Evolutionary conservation across 2,329 filamentous ascomycete genomes (phyloP), one percentile per base, ranked within the genome.

Genomic region (Talaromyces amestolkiae): DNA sequence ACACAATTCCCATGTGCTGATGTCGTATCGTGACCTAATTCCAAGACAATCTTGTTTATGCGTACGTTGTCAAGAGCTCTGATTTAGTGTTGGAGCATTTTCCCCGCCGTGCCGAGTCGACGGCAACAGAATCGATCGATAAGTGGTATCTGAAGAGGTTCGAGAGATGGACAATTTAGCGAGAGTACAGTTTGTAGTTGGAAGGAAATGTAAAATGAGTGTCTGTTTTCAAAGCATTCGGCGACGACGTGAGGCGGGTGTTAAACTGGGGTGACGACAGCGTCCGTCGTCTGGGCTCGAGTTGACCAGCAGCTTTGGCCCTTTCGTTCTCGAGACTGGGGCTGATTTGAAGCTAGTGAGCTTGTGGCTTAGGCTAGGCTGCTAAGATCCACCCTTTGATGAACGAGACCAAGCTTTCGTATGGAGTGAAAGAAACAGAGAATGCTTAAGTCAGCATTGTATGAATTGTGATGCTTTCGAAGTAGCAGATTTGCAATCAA

Each of bases 31-130:
- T 35, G 24, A 33, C 31, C 33, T 24, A 15, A 51, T 31, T 39
- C 4, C 27, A 10, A 31, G 10, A 62, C 47, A 51, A 43, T 10
- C n/a, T 31, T 22, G 31, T 15, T 31, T 27, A 13, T 53, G 45
- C 35, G 47, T 51, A 22, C 24, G 47, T 62, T 53, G 47, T 62
- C 60, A 11, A 41, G 17, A 41, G 33, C 33, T 62, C 43, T 22
- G 27, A 22, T 53, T 62, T 22, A 51, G 35, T 39, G 47, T 62
- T 43, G 35, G 9, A 54, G 60, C 60, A 62, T 62, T 24, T 54
- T 62, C 60, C 60, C 60, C 60, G 33, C 59, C 35, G 41, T 41
- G 19, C 35, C 19, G 47, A 41, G 22, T 61, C 19, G 59, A n/a
- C 33, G 19, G 47, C 24, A 22, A 53, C 7, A 37, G 33, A 10